phyloP scores from a whole-genome alignment of 768 basidiomycete species.

The Trametes cubensis region DNA sequence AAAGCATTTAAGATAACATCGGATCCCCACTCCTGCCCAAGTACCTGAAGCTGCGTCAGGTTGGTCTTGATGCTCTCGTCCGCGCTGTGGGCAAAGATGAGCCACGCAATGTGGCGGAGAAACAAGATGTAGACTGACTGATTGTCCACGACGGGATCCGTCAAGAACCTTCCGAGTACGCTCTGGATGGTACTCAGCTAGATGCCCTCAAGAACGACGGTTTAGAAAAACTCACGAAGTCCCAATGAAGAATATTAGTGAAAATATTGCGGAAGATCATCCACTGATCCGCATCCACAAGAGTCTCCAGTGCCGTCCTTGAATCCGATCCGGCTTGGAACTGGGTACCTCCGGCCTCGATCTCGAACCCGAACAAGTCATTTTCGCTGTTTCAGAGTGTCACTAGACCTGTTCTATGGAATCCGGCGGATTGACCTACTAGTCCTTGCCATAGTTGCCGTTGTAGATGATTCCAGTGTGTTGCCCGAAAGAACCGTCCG shows the following conservation, averaged over 20 bases:
- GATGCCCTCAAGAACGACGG: neutral
- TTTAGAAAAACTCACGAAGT: conserved; percentile 51
- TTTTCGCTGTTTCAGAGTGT: conserved; percentile 45
- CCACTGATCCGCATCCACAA: conserved; percentile 61
- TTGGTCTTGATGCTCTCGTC: conserved; percentile 57
- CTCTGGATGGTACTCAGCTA: conserved; percentile 42
- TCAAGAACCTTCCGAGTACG: conserved; percentile 61
- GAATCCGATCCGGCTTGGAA: conserved; percentile 44
- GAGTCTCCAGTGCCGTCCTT: conserved; percentile 49
- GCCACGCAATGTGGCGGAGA: neutral
- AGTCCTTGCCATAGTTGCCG: conserved; percentile 63
- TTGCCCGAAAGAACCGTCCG: conserved; percentile 44
- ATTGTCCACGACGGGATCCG: conserved; percentile 52
- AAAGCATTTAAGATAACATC: conserved; percentile 43
- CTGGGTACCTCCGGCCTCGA: conserved; percentile 58
- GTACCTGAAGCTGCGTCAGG: conserved; percentile 49
- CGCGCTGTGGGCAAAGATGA: conserved; percentile 42
- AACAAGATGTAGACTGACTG: conserved; percentile 34
- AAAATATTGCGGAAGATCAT: conserved; percentile 62
- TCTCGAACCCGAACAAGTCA: conserved; percentile 58
- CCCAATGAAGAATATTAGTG: conserved; percentile 64
- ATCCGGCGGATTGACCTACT: conserved; percentile 29
- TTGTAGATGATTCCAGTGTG: conserved; percentile 69
- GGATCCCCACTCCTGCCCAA: conserved; percentile 57
- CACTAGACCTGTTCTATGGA: neutral